Conservation (phyloP, 371 early-diverging fungal genomes). For the Cokeromyces recurvatus region DNA sequence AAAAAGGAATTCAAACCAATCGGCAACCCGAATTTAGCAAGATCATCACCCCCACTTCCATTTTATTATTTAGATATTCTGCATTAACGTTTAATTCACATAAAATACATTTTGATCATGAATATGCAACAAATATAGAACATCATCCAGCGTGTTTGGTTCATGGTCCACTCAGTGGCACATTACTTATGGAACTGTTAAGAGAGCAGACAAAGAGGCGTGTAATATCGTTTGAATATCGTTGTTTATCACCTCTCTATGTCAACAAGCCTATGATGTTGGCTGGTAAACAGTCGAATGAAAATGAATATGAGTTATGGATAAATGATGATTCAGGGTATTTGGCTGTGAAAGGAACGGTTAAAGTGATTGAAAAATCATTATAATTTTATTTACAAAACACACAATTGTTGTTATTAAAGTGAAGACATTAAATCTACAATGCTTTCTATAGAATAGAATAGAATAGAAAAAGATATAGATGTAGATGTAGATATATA, state of each 20-base stretch:
- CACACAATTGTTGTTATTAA: neutral
- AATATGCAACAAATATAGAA: conserved; percentile 66
- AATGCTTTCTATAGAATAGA: conserved; percentile 9
- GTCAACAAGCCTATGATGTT: conserved; percentile 51
- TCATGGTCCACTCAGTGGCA: conserved; percentile 80
- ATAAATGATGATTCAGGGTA: conserved; percentile 59
- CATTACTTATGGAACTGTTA: conserved; percentile 26
- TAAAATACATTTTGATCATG: conserved; percentile 76
- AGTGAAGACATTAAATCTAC: conserved; percentile 1
- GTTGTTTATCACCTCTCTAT: conserved; percentile 65
- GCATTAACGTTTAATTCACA: conserved; percentile 86
- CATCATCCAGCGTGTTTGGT: conserved; percentile 75
- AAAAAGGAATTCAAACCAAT: too few relatives aligned
- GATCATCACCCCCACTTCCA: conserved; percentile 53
- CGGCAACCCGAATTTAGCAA: conserved; percentile 49
- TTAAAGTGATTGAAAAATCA: conserved; percentile 3
- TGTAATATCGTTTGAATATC: conserved; percentile 59
- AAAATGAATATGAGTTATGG: conserved; percentile 62
- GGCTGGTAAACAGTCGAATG: conserved; percentile 33
- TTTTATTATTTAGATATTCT: conserved; percentile 81
- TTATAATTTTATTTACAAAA: too few relatives aligned
- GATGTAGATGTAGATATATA: too few relatives aligned
- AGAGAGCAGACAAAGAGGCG: neutral
- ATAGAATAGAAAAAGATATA: too few relatives aligned
- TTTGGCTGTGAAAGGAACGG: conserved; percentile 71